These are phyloP conservation scores for Avena atlantica DNA, from an alignment of 176 grass and related monocot genomes.

Conservation along the genomic window DNA sequence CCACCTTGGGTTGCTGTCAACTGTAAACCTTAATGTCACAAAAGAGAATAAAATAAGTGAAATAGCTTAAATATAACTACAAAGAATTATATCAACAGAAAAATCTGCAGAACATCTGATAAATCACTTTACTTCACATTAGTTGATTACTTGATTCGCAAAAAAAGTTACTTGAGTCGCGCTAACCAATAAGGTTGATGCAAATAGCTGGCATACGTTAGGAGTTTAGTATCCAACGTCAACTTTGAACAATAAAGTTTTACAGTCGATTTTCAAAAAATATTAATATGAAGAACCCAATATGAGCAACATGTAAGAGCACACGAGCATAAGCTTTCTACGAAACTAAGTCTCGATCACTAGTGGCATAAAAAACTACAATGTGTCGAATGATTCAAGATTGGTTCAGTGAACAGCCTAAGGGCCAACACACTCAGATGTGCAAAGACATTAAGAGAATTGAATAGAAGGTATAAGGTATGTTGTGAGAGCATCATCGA, in stretches of 20 bases:
- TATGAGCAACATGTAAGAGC: background rate
- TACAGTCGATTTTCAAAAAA: background rate
- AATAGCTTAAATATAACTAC: constrained; percentile 7
- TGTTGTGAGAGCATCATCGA: background rate
- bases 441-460: constrained; percentile 5
- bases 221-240: constrained; percentile 12
- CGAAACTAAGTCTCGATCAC: background rate
- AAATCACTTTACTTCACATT: constrained; percentile 13
- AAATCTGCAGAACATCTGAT: background rate
- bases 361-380: background rate
- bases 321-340: constrained; percentile 29
- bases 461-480: background rate
- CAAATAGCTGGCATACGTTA: background rate
- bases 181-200: background rate
- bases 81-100: background rate
- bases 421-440: background rate
- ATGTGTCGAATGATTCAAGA: background rate
- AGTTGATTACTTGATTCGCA: background rate
- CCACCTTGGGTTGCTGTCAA: constrained; percentile 75
- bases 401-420: background rate
- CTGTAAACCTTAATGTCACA: constrained; percentile 70
- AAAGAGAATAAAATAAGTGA: constrained; percentile 37
- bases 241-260: constrained; percentile 1
- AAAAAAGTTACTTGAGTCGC: background rate
- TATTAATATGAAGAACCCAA: background rate